Evolutionary conservation across 148 eudicot genomes (phyloP).

Genomic region (Suaeda aralocaspica): DNA sequence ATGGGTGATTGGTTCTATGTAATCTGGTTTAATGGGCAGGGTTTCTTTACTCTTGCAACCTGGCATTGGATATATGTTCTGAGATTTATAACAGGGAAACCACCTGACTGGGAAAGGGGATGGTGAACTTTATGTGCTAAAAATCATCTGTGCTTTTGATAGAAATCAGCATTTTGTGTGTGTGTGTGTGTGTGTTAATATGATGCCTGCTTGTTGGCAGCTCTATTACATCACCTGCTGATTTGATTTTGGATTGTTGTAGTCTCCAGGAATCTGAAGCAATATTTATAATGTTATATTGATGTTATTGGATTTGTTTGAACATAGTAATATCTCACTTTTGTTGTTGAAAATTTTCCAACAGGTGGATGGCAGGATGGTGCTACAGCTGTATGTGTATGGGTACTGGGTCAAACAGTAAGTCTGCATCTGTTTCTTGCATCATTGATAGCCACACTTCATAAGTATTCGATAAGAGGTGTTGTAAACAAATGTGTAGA

Average conservation of each 20-base stretch:
- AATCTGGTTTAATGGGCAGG: background rate
- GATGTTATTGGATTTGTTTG: background rate
- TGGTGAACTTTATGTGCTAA: background rate
- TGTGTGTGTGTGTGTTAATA: too few relatives aligned
- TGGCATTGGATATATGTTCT: too few relatives aligned
- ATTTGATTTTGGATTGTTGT: background rate
- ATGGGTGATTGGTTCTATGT: background rate
- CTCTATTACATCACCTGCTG: background rate
- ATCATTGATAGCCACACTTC: background rate
- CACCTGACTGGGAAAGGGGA: too few relatives aligned
- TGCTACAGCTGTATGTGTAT: constrained; percentile 84
- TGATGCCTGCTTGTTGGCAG: background rate
- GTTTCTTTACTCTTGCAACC: too few relatives aligned
- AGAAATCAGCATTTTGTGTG: too few relatives aligned
- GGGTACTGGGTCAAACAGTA: constrained; percentile 75
- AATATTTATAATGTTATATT: background rate
- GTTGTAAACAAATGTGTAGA: too few relatives aligned
- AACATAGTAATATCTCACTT: background rate
- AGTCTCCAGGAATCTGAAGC: background rate
- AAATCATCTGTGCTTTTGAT: background rate
- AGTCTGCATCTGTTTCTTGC: constrained; percentile 30
- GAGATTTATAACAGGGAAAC: too few relatives aligned
- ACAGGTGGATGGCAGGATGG: constrained; percentile 92
- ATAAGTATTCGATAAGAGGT: background rate
- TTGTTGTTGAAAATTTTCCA: background rate